Conservation (phyloP, 768 basidiomycete species). For the Leccinum arenicola region DNA sequence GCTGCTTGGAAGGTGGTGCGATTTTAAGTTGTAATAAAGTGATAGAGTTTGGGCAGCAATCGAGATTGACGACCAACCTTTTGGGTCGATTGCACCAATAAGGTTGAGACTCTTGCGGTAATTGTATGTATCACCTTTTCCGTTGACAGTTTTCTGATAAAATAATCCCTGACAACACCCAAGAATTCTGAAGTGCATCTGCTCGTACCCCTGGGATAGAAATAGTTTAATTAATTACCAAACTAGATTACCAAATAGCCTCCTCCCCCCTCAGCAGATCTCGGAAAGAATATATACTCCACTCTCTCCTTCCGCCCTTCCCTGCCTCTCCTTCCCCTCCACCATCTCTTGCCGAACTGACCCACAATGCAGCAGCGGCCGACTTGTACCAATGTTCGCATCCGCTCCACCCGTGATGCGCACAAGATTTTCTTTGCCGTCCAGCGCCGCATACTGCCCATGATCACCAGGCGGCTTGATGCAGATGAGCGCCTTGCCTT, state of each 20-base stretch:
- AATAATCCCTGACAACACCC: slow-evolving; percentile 16
- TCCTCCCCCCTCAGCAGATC: slow-evolving; percentile 28
- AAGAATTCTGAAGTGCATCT: slow-evolving; percentile 1
- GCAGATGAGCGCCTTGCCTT: slow-evolving; percentile 69
- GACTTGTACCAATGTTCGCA: slow-evolving; percentile 68
- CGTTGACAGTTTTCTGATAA: slow-evolving; percentile 28
- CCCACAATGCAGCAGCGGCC: slow-evolving; percentile 57
- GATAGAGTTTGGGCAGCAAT: slow-evolving; percentile 46
- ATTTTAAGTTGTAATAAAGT: slow-evolving; percentile 54
- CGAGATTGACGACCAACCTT: slow-evolving; percentile 44
- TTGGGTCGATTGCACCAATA: slow-evolving; percentile 39
- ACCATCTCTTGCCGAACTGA: slow-evolving; percentile 8
- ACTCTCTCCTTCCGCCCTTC: slow-evolving; percentile 17
- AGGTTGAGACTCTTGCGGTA: slow-evolving; percentile 31
- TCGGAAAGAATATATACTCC: slow-evolving; percentile 32
- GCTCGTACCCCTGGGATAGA: slow-evolving; percentile 20
- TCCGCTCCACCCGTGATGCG: slow-evolving; percentile 74
- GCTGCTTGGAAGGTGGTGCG: slow-evolving; percentile 12
- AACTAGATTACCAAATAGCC: slow-evolving; percentile 30
- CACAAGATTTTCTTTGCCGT: slow-evolving; percentile 80
- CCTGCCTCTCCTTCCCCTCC: slow-evolving; percentile 12
- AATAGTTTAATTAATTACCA: slow-evolving; percentile 40
- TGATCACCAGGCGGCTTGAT: slow-evolving; percentile 76
- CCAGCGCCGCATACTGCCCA: slow-evolving; percentile 56
- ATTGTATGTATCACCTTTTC: slow-evolving; percentile 19